Evolutionary conservation across 192 early-diverging fungal genomes (phyloP).

Genomic region (Linnemannia hyalina): DNA sequence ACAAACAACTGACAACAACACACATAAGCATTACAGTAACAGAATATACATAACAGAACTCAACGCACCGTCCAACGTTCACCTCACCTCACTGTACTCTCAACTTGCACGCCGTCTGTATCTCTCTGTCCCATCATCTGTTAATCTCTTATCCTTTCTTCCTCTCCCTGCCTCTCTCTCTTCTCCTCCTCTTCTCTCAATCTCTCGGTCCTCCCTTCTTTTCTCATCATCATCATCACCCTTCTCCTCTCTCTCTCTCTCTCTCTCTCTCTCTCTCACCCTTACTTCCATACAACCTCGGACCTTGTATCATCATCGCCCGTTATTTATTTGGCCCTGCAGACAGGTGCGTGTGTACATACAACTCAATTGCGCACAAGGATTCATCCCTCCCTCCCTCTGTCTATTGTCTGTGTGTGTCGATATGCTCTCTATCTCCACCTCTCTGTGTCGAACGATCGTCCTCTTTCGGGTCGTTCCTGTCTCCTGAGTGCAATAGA

Average conservation of each 20-base stretch:
- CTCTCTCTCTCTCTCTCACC: constrained; percentile 11
- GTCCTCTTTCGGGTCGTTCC: not conserved
- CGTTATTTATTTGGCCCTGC: constrained; percentile 12
- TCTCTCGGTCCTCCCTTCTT: constrained; percentile 2
- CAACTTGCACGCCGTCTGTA: no score
- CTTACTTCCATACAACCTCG: not conserved
- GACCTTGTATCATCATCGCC: not conserved
- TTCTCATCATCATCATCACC: not conserved
- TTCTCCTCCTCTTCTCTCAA: not conserved
- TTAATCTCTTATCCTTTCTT: not conserved
- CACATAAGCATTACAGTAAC: no score
- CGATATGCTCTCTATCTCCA: constrained; percentile 8
- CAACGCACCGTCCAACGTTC: no score
- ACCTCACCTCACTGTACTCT: no score
- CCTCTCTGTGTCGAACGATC: constrained; percentile 10
- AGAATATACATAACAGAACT: no score
- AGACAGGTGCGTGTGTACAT: constrained; percentile 8
- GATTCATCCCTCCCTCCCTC: not conserved
- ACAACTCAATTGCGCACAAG: constrained; percentile 4
- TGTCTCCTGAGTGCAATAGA: not conserved
- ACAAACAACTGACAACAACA: no score
- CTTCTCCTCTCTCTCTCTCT: not conserved
- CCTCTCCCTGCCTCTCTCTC: constrained; percentile 33
- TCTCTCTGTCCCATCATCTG: not conserved
- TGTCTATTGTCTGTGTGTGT: constrained; percentile 5